These are phyloP conservation scores for Sicyos baderoa DNA, from an alignment of 306 rosid genomes.

Conservation along the genomic window DNA sequence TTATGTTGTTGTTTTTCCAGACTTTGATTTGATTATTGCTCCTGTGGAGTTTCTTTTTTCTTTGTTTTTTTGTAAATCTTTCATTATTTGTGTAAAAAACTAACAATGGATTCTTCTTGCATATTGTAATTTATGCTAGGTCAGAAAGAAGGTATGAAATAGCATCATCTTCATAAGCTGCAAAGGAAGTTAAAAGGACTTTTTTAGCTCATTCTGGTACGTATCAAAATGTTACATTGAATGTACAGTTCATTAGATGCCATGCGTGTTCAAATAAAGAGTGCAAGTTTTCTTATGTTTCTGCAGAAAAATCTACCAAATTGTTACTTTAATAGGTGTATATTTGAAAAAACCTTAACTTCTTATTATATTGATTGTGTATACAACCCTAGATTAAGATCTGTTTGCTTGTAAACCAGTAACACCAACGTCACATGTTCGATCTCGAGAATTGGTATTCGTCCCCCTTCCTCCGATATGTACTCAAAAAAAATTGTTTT, in stretches of 20 bases:
- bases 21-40: too few species aligned
- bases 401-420: too few species aligned
- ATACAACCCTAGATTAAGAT: background rate
- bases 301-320: background rate
- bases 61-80: too few species aligned
- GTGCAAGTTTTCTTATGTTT: background rate
- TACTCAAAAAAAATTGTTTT: background rate
- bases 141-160: constrained; percentile 58
- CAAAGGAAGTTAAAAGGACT: background rate
- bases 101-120: background rate
- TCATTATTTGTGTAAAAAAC: background rate
- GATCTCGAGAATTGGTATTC: too few species aligned
- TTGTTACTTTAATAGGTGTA: background rate
- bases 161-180: background rate
- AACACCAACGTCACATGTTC: too few species aligned
- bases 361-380: background rate
- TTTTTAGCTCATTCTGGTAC: background rate
- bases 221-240: background rate
- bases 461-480: too few species aligned
- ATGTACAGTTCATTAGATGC: background rate
- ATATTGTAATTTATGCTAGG: constrained; percentile 34
- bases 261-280: background rate
- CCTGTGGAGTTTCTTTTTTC: too few species aligned
- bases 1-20: too few species aligned
- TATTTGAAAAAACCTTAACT: background rate